A percentile compares a stretch with the other conserved stretches of the same genome.
Conservation (phyloP, 495 filamentous ascomycete genomes). For the Glarea lozoyensis region DNA sequence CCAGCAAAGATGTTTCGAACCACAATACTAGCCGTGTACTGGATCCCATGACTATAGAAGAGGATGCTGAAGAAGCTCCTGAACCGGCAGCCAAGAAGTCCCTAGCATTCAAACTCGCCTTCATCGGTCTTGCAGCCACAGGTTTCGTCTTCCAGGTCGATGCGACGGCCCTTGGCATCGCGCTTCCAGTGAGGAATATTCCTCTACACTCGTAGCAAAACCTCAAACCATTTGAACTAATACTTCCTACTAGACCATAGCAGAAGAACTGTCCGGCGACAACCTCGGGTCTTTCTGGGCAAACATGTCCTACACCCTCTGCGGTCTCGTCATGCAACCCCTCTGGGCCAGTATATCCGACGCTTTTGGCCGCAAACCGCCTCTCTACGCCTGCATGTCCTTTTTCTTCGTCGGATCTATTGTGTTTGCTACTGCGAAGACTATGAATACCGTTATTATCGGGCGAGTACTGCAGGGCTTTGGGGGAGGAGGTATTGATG, state of each 20-base stretch:
- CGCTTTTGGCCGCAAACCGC: constrained; percentile 36
- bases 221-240: too few relatives aligned
- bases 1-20: too few relatives aligned
- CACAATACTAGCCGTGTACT: too few relatives aligned
- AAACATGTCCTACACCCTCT: constrained; percentile 42
- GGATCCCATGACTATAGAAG: too few relatives aligned
- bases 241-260: too few relatives aligned
- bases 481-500: constrained; percentile 57
- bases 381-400: constrained; percentile 38
- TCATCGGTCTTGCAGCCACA: constrained; percentile 4
- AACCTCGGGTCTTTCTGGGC: constrained; percentile 51
- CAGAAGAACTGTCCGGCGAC: constrained; percentile 32
- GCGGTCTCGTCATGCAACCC: constrained; percentile 40
- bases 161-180: constrained; percentile 62
- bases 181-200: constrained; percentile 58
- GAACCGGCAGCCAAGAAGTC: too few relatives aligned
- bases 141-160: constrained; percentile 41
- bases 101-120: not conserved
- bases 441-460: constrained; percentile 37
- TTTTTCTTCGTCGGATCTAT: constrained; percentile 50
- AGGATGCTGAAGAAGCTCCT: too few relatives aligned
- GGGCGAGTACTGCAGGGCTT: constrained; percentile 44
- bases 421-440: constrained; percentile 46
- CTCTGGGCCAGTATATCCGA: constrained; percentile 35
- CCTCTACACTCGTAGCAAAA: too few relatives aligned